Evolutionary conservation across 768 basidiomycete species (phyloP).

Genomic region (Calocera cornea): DNA sequence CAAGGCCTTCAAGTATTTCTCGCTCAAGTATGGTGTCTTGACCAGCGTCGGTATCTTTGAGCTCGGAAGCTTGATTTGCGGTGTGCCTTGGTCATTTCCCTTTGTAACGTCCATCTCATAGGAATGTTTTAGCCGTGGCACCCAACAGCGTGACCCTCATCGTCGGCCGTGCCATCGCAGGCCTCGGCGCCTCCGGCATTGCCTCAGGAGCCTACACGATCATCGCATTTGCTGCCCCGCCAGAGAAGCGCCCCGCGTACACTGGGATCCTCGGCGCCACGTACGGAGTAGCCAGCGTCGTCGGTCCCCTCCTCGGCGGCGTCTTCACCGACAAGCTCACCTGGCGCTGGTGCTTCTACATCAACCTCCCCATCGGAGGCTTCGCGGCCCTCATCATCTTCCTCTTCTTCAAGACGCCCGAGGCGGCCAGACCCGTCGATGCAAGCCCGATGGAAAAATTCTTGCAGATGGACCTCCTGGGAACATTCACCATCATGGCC

Average conservation of each 20-base stretch:
- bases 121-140: background rate
- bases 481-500: background rate
- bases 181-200: background rate
- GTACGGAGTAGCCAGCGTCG: background rate
- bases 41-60: background rate
- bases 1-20: background rate
- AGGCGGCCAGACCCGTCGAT: background rate
- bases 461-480: background rate
- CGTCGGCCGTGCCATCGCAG: background rate
- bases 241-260: background rate
- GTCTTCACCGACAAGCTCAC: conserved; percentile 6
- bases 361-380: conserved; percentile 10
- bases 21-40: background rate
- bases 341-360: conserved; percentile 13
- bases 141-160: background rate
- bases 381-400: conserved; percentile 5
- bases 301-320: conserved; percentile 10
- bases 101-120: no score
- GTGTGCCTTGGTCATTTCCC: no score
- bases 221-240: background rate
- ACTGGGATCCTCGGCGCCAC: background rate
- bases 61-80: conserved; percentile 2
- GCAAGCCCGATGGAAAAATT: background rate
- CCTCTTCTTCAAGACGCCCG: conserved; percentile 8
- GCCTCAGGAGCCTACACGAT: background rate